Evolutionary conservation across 805 yeast genomes (phyloP), one percentile per base, ranked within the genome.

Genomic region (Suhomyces sp.): DNA sequence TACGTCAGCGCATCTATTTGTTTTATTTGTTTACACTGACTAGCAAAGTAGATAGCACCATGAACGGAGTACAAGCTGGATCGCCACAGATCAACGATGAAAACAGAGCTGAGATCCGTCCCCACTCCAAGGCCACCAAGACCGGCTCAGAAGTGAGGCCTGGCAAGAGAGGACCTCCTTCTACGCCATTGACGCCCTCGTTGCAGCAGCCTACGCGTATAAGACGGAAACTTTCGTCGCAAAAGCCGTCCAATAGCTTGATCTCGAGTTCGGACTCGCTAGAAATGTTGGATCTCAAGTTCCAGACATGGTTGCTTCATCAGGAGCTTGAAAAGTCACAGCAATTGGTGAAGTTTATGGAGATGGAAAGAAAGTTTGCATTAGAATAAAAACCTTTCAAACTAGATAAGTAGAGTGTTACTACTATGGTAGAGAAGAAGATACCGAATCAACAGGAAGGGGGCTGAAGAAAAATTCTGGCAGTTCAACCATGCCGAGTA

Each of bases 161-260:
- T 8, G 46, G 40, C 13, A 52, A 48, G 24, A 46, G 51, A 41
- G 53, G 55, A 46, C 72, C 69, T 6, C 72, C 78, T 23, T 58
- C 68, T 15, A 70, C 78, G 5, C 78, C 78, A 1, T 56, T 71
- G 48, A 61, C 71, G 7, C 70, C 69, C 13, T 61, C 71, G 6
- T 51, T 57, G 17, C 53, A 61, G 19, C 66, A 60, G 26, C 61
- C 61, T 44, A 60, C 49, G 23, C 52, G 60, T 15, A 55, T 61
- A 52, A 54, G 69, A 29, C 33, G 57, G n/a, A 52, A 54, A 48
- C 41, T 52, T 24, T 51, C 38, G 7, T 24, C 54, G 19, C 36
- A 46, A 15, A 52, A 46, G 29, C 7, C 29, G n/a, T 47, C 49
- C 19, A 42, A 31, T 15, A 44, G 19, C 26, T 19, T 38, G 41